phyloP scores from a whole-genome alignment of 495 filamentous ascomycete genomes.

The Tetracladium setigerum region DNA sequence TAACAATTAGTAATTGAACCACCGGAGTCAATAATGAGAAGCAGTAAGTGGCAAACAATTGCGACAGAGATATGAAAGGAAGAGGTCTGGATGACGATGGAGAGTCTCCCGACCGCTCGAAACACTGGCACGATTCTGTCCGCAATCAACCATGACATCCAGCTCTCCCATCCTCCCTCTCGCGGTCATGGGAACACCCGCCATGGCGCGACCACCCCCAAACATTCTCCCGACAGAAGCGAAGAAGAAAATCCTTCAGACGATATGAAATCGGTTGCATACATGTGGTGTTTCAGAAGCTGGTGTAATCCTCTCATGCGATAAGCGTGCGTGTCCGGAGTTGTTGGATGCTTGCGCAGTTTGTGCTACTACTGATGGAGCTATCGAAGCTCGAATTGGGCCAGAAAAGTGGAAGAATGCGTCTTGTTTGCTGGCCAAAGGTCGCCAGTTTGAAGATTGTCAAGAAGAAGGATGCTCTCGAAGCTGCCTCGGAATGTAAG shows the following conservation, averaged over 20 bases:
- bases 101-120: not conserved
- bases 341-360: no score
- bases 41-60: no score
- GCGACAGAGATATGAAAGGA: no score
- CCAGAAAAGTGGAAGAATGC: no score
- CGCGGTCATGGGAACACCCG: no score
- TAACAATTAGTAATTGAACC: conserved; percentile 10
- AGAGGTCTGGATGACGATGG: not conserved
- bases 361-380: no score
- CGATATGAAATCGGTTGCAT: conserved; percentile 10
- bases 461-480: no score
- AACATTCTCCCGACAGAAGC: not conserved
- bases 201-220: no score
- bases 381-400: no score
- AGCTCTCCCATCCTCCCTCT: not conserved
- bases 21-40: not conserved
- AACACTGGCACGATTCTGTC: not conserved
- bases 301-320: conserved; percentile 16
- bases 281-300: conserved; percentile 22
- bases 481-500: no score
- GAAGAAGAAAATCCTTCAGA: not conserved
- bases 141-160: not conserved
- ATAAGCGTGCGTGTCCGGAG: not conserved
- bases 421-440: no score
- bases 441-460: no score